Evolutionary conservation across 176 grass and related monocot species (phyloP).

Genomic region (Cymbopogon citratus): DNA sequence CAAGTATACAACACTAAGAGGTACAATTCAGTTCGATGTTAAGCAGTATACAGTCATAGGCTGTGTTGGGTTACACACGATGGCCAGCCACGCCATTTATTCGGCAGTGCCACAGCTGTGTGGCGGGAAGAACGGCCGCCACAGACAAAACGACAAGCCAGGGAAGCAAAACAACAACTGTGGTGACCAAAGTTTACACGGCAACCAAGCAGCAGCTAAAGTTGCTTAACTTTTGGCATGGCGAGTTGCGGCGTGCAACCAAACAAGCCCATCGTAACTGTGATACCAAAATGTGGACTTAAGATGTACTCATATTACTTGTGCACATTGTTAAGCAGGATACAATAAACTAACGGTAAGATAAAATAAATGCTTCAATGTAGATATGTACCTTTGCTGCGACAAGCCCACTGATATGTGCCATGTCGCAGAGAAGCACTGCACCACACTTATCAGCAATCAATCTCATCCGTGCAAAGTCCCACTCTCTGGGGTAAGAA

Average conservation of each 20-base stretch:
- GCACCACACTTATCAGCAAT: slow-evolving; percentile 87
- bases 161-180: too few relatives aligned
- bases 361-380: too few relatives aligned
- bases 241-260: too few relatives aligned
- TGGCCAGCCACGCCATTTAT: fast-evolving
- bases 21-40: not conserved
- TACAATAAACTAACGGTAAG: not conserved
- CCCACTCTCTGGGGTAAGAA: slow-evolving; percentile 95
- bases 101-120: too few relatives aligned
- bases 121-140: too few relatives aligned
- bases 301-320: not conserved
- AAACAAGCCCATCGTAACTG: too few relatives aligned
- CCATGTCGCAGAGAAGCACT: slow-evolving; percentile 95
- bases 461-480: slow-evolving; percentile 67
- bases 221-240: too few relatives aligned
- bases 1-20: not conserved
- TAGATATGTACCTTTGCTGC: slow-evolving; percentile 71
- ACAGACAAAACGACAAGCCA: too few relatives aligned
- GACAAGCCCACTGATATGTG: slow-evolving; percentile 92
- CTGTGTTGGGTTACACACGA: too few relatives aligned
- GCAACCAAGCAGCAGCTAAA: too few relatives aligned
- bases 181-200: too few relatives aligned
- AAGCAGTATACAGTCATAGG: not conserved
- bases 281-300: too few relatives aligned
- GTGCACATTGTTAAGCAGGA: not conserved